Evolutionary conservation across 495 filamentous ascomycete species (phyloP).

Genomic region (Pyronema omphalodes): DNA sequence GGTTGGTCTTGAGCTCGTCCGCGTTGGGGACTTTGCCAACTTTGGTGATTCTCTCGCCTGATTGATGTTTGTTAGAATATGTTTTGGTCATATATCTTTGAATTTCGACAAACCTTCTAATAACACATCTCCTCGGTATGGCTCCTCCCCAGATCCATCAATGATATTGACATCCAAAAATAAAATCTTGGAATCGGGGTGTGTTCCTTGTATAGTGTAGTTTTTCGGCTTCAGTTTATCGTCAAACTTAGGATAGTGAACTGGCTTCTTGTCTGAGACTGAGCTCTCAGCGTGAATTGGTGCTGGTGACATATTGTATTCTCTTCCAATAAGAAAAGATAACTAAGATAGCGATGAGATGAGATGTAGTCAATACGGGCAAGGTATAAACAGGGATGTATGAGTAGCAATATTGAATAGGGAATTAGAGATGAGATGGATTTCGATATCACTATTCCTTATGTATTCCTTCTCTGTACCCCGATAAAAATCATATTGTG

Average conservation of each 20-base stretch:
- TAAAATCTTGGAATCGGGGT: constrained; percentile 27
- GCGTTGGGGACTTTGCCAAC: constrained; percentile 29
- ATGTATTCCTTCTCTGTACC: no score
- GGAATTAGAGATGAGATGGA: no score
- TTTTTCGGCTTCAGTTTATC: constrained; percentile 22
- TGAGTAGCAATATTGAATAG: no score
- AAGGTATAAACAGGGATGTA: no score
- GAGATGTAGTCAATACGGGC: no score
- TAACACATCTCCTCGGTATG: constrained; percentile 33
- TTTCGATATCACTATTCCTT: no score
- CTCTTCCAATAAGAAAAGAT: no score
- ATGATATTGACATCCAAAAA: constrained; percentile 34
- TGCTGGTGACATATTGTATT: no score
- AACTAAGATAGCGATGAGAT: no score
- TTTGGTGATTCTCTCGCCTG: constrained; percentile 26
- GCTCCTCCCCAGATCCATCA: constrained; percentile 30
- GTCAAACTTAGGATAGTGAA: neutral
- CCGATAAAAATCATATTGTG: no score
- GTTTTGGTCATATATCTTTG: neutral
- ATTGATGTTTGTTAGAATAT: neutral
- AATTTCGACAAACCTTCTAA: constrained; percentile 22
- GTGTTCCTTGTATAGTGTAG: constrained; percentile 26
- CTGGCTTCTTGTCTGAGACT: no score
- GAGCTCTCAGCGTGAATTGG: no score
- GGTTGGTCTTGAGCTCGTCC: constrained; percentile 23